Evolutionary conservation across 2,329 filamentous ascomycete genomes (phyloP).

Genomic region (Hypoxylon sp.): DNA sequence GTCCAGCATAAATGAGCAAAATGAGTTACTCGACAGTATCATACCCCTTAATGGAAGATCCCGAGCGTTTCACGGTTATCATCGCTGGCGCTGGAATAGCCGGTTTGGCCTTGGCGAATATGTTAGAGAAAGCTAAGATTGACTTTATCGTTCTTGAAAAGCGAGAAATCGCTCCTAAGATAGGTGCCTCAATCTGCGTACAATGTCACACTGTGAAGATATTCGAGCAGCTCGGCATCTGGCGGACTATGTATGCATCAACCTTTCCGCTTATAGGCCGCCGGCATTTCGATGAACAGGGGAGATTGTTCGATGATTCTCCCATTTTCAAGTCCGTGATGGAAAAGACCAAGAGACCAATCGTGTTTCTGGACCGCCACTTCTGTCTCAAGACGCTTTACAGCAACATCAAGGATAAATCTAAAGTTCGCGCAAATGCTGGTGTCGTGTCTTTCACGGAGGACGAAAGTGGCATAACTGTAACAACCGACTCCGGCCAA

Average conservation of each 20-base stretch:
- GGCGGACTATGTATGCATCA: conserved; percentile 20
- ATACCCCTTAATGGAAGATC: background rate
- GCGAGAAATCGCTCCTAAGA: conserved; percentile 38
- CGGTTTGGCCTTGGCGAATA: conserved; percentile 35
- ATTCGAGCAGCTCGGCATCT: conserved; percentile 41
- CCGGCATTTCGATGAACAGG: conserved; percentile 29
- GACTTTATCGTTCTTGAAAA: conserved; percentile 43
- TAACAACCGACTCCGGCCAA: conserved; percentile 32
- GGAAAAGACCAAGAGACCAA: conserved; percentile 22
- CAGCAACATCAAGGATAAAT: conserved; percentile 35
- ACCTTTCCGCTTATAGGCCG: conserved; percentile 32
- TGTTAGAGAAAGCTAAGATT: conserved; percentile 40
- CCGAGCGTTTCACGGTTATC: conserved; percentile 39
- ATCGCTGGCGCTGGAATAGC: conserved; percentile 40
- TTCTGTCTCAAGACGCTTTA: conserved; percentile 35
- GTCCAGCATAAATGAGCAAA: background rate
- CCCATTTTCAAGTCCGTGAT: conserved; percentile 24
- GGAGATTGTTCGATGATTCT: conserved; percentile 28
- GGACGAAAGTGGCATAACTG: conserved; percentile 28
- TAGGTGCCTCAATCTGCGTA: conserved; percentile 39
- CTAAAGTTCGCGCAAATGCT: conserved; percentile 27
- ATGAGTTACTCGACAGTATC: background rate
- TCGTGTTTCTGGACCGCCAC: conserved; percentile 39
- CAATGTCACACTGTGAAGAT: conserved; percentile 28
- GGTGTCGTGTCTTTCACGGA: conserved; percentile 35